Conservation (phyloP, 345 rosid genomes). For the Populus tremula region DNA sequence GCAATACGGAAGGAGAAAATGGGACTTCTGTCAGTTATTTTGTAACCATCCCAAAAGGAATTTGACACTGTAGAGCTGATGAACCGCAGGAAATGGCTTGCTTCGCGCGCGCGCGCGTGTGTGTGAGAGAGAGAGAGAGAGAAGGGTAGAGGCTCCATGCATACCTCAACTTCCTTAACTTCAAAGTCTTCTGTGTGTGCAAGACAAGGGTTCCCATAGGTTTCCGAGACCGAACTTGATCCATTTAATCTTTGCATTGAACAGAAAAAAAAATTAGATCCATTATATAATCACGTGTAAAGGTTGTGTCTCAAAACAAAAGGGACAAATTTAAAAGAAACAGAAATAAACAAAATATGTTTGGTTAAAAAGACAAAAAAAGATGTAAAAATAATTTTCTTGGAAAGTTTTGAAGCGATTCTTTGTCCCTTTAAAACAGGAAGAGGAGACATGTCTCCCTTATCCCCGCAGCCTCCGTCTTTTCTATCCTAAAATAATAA, state of each 20-base stretch:
- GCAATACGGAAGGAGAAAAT: conserved; percentile 15
- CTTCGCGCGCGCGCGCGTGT: not conserved
- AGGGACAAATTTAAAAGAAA: no score
- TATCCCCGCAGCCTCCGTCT: no score
- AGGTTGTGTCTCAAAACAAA: no score
- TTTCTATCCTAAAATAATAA: no score
- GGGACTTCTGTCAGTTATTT: not conserved
- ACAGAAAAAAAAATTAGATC: not conserved
- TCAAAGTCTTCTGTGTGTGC: conserved; percentile 76
- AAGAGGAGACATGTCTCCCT: no score
- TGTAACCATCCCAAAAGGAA: not conserved
- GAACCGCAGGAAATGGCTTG: not conserved
- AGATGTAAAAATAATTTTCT: no score
- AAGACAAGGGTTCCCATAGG: conserved; percentile 90
- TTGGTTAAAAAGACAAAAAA: no score
- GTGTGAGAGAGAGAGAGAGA: not conserved
- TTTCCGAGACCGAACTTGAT: conserved; percentile 88
- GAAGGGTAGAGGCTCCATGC: not conserved
- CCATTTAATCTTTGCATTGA: conserved; percentile 58
- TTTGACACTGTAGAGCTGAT: no score
- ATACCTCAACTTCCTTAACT: conserved; percentile 90
- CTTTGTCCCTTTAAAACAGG: no score
- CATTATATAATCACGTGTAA: not conserved
- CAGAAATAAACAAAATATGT: no score
- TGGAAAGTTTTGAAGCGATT: no score